A percentile compares a stretch with the other conserved stretches of the same genome.
These are phyloP conservation scores for Cenchrus americanus DNA, from an alignment of 176 grass and related monocot genomes.

Conservation along the genomic window DNA sequence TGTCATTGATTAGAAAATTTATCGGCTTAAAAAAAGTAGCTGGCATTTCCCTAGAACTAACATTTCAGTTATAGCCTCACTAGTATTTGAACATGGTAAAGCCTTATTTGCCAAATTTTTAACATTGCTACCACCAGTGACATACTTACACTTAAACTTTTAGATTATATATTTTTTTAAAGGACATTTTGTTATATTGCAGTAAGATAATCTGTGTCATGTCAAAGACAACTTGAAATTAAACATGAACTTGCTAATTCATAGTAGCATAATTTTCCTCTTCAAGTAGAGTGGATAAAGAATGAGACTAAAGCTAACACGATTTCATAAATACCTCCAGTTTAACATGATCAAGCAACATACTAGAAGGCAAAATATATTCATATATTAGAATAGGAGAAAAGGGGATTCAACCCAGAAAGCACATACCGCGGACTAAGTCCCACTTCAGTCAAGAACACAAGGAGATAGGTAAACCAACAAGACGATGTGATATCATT, in stretches of 20 bases:
- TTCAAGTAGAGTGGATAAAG: conserved; percentile 11
- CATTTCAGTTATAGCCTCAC: not conserved
- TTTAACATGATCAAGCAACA: conserved; percentile 28
- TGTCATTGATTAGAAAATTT: conserved; percentile 9
- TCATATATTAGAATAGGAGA: conserved; percentile 11
- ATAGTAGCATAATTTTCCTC: conserved; percentile 21
- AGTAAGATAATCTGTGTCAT: not conserved
- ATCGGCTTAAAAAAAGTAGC: not conserved
- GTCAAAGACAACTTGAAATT: not conserved
- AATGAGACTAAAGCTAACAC: not conserved
- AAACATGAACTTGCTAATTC: not conserved
- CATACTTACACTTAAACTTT: not conserved
- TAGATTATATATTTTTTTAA: not conserved
- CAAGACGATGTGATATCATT: conserved; percentile 98
- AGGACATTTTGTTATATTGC: not conserved
- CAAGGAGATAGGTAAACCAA: conserved; percentile 94
- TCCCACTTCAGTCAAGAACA: conserved; percentile 88
- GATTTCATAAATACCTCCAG: not conserved
- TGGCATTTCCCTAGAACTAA: not conserved
- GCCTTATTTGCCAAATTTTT: not conserved
- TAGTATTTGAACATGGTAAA: conserved; percentile 5
- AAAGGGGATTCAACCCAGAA: conserved; percentile 1
- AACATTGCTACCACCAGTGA: conserved; percentile 8
- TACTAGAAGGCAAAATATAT: not conserved
- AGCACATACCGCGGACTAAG: conserved; percentile 74